phyloP scores from a whole-genome alignment of 306 rosid genomes.

The Sechiopsis laciniata region DNA sequence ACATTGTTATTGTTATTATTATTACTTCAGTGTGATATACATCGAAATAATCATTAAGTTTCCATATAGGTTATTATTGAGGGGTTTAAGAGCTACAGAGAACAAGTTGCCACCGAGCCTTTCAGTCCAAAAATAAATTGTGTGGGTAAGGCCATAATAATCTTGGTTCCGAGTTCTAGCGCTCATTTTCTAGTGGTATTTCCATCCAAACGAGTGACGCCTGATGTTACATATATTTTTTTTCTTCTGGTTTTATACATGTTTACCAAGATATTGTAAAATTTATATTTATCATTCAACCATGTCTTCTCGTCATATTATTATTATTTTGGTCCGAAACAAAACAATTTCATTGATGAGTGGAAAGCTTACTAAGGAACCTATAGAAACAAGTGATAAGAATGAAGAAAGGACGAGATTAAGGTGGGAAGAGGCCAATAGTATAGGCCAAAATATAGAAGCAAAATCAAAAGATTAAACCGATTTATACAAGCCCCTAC shows the following conservation, averaged over 20 bases:
- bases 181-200: neutral
- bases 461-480: too few species aligned
- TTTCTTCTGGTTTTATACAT: neutral
- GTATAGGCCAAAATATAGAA: too few species aligned
- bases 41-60: constrained; percentile 16
- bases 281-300: neutral
- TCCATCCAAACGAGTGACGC: neutral
- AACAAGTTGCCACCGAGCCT: constrained; percentile 86
- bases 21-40: neutral
- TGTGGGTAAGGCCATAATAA: constrained; percentile 59
- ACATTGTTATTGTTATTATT: neutral
- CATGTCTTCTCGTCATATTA: neutral
- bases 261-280: neutral
- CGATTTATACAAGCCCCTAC: too few species aligned
- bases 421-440: too few species aligned
- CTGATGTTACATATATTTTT: neutral
- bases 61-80: constrained; percentile 65
- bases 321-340: too few species aligned
- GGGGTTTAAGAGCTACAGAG: constrained; percentile 93
- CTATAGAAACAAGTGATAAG: too few species aligned
- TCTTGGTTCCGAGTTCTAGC: neutral
- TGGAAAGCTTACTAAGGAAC: too few species aligned
- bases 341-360: too few species aligned
- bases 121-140: constrained; percentile 97
- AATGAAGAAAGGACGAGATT: too few species aligned